Evolutionary conservation across 768 basidiomycete species (phyloP), one percentile per base, ranked within the genome.

Genomic region (Tremella mesenterica): DNA sequence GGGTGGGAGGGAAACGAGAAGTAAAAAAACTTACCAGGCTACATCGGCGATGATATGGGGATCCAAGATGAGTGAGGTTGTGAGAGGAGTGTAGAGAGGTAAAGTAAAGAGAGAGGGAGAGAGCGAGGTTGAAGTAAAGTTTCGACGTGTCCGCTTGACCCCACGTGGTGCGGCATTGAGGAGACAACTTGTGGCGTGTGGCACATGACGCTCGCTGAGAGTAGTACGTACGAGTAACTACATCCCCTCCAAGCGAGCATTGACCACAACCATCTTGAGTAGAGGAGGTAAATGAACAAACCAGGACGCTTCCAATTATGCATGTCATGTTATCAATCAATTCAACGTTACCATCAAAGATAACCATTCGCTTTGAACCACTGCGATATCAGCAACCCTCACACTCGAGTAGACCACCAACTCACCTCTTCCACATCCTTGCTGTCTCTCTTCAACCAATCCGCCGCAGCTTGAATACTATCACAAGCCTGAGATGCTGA

Each of bases 341-440:
- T n/a, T n/a, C n/a, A n/a, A n/a, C n/a, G n/a, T n/a, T n/a, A n/a
- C n/a, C n/a, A n/a, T 39, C 49, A 71, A 16, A 71, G 50, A 61
- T 65, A 74, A 52, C 69, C 60, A 59, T 73, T 68, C 29, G 61
- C 63, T 62, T 66, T 69, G 49, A 74, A 55, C 73, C 73, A 74
- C 69, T 73, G 43, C 21, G 21, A 54, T 39, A n/a, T 39, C 21
- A 12, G 30, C 14, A 5, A 16, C 14, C 14, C 23, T 14, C 4
- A 41, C 38, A 5, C 4, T n/a, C 14, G 8, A 41, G 38, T 23
- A 18, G 38, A 41, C 4, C 39, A 44, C 21, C n/a, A 12, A 62
- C 71, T 57, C 20, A 72, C 71, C 58, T 57, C 46, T 60, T 70
- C 61, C 18, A 74, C 73, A 60, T 69, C 71, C 57, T 61, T 56